Evolutionary conservation across 257 asterid species (phyloP).

Genomic region (Nicotiana noctiflora): DNA sequence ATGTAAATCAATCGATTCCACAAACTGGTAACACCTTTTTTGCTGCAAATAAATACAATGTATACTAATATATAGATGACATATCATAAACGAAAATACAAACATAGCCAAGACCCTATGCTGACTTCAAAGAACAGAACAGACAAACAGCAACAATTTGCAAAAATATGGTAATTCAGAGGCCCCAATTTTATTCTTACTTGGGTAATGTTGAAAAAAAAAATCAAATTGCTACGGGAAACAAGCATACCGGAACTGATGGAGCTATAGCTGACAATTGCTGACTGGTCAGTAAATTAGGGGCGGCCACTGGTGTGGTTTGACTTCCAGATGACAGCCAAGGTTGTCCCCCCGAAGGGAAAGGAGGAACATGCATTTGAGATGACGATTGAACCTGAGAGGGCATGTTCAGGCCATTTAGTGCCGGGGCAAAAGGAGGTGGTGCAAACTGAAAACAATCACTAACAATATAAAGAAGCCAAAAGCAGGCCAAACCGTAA

Average conservation of each 20-base stretch:
- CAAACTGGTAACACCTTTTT: not conserved
- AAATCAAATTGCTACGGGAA: not conserved
- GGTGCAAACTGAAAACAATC: constrained; percentile 45
- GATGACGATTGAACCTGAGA: constrained; percentile 61
- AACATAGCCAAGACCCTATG: not conserved
- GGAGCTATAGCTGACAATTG: constrained; percentile 34
- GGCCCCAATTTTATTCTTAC: not conserved
- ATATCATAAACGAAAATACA: not conserved
- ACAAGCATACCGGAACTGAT: constrained; percentile 30
- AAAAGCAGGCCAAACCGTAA: constrained; percentile 2
- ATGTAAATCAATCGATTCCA: not conserved
- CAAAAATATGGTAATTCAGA: not conserved
- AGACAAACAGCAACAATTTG: not conserved
- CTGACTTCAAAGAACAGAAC: not conserved
- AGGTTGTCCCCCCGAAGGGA: constrained; percentile 48
- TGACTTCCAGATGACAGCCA: constrained; percentile 66
- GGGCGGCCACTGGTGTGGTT: constrained; percentile 47
- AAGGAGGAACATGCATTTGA: constrained; percentile 52
- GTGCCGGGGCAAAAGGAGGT: constrained; percentile 54
- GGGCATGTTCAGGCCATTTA: constrained; percentile 34
- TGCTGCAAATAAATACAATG: not conserved
- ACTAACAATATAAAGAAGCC: constrained; percentile 17
- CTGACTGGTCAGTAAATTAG: constrained; percentile 45
- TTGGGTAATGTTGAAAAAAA: not conserved
- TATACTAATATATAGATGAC: not conserved